phyloP scores from a whole-genome alignment of 2,329 filamentous ascomycete species.

The Alternaria sp. region DNA sequence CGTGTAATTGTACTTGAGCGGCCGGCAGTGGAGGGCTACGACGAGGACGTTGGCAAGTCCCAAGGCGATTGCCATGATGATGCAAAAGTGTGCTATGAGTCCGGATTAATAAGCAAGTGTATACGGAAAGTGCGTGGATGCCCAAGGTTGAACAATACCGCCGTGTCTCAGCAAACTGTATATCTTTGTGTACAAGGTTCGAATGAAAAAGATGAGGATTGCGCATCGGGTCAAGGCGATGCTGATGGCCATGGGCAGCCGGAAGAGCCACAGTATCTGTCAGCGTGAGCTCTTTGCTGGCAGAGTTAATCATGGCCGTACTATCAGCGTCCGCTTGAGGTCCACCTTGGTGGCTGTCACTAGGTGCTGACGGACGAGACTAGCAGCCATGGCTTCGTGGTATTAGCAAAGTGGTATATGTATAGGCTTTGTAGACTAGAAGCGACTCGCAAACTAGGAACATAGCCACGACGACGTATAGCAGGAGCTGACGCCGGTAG shows the following conservation, averaged over 20 bases:
- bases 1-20: slow-evolving; percentile 35
- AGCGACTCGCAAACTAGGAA: slow-evolving; percentile 29
- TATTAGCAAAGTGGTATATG: slow-evolving; percentile 17
- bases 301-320: slow-evolving; percentile 4
- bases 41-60: slow-evolving; percentile 20
- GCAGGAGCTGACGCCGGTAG: slow-evolving; percentile 19
- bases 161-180: slow-evolving; percentile 30
- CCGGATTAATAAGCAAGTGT: slow-evolving; percentile 22
- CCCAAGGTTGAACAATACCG: slow-evolving; percentile 25
- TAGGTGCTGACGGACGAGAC: slow-evolving; percentile 26
- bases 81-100: slow-evolving; percentile 28
- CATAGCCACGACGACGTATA: slow-evolving; percentile 28
- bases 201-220: slow-evolving; percentile 39
- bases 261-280: slow-evolving; percentile 36
- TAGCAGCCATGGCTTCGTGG: slow-evolving; percentile 25
- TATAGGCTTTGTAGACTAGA: not conserved
- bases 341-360: slow-evolving; percentile 15
- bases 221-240: slow-evolving; percentile 33
- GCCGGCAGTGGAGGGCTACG: slow-evolving; percentile 33
- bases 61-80: slow-evolving; percentile 22
- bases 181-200: slow-evolving; percentile 32
- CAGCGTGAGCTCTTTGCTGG: slow-evolving; percentile 12
- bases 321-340: slow-evolving; percentile 28
- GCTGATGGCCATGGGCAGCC: slow-evolving; percentile 31
- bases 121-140: not conserved